Evolutionary conservation across 768 basidiomycete species (phyloP), one percentile per base, ranked within the genome.

Genomic region (Heimioporus sp.): DNA sequence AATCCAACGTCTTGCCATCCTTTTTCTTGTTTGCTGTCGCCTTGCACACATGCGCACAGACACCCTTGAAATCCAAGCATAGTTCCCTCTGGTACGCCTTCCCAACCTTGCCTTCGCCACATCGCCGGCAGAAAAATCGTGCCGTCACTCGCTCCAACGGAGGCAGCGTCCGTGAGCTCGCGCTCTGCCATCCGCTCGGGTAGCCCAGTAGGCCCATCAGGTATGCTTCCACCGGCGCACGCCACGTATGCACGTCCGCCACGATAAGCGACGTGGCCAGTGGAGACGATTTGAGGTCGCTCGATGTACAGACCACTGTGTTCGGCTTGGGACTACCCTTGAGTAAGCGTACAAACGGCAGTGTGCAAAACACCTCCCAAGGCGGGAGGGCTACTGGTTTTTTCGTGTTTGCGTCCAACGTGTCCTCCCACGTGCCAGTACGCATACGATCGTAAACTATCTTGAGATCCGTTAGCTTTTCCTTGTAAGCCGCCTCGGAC

Each of bases 121-220:
- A 90, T 36, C 59, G 57, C 49, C 65, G 75, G 62, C 87, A 90
- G 24, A 68, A 63, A 66, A 86, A 89, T 20, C 80, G 68, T 0
- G 84, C 82, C 5, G 79, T 81, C 13, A 83, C 51, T 39, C 85
- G 73, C 43, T 85, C 76, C 16, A 78, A 76, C 0, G 85, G 85
- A 60, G 81, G 80, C 10, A 86, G 48, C 36, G 66, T 62, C 15
- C 65, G 74, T 46, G 63, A 72, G 58, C 75, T 79, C 17, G 80
- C 71, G 24, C 67, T 70, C 57, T 72, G 78, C 83, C 83, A 87
- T 50, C 52, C 58, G 4, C 75, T 64, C 0, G 75, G 65, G 47
- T 73, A 73, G 0, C 84, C 87, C 9, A 89, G 62, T 10, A 73
- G 58, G 5, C 56, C 64, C 11, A 75, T 75, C 16, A 90, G 64